phyloP scores from a whole-genome alignment of 2,329 filamentous ascomycete genomes.

The Coniochaeta sp. region DNA sequence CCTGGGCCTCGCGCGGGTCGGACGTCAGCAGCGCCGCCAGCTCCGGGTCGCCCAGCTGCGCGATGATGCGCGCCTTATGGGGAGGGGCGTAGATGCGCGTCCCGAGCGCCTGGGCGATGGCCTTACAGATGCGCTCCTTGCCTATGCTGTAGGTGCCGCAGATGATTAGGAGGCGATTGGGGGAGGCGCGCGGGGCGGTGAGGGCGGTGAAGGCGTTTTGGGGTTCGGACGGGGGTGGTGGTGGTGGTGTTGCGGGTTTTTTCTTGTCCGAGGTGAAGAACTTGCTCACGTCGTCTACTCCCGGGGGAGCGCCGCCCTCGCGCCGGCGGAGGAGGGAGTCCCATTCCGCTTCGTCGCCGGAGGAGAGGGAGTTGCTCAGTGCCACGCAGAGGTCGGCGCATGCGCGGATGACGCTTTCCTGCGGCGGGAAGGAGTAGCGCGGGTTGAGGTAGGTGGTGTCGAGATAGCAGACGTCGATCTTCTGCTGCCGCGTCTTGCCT shows the following conservation, averaged over 20 bases:
- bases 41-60: conserved; percentile 81
- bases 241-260: conserved; percentile 4
- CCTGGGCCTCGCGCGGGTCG: conserved; percentile 77
- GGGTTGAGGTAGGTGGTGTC: conserved; percentile 97
- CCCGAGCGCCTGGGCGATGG: conserved; percentile 77
- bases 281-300: conserved; percentile 39
- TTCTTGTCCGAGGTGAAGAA: conserved; percentile 34
- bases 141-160: conserved; percentile 98
- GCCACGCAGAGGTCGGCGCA: conserved; percentile 79
- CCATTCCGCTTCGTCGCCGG: conserved; percentile 37
- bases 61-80: conserved; percentile 76
- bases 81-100: conserved; percentile 86
- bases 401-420: conserved; percentile 78
- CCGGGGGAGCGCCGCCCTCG: conserved; percentile 17
- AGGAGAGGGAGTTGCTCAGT: conserved; percentile 25
- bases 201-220: conserved; percentile 17
- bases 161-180: conserved; percentile 80
- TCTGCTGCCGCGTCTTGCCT: conserved; percentile 70
- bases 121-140: conserved; percentile 91
- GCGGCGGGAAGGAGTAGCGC: conserved; percentile 87
- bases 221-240: conserved; percentile 7
- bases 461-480: conserved; percentile 91
- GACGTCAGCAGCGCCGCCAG: conserved; percentile 69
- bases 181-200: conserved; percentile 6
- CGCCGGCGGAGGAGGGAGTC: conserved; percentile 30